Evolutionary conservation across 1,284 basidiomycete species (phyloP).

Genomic region (Puccinia coronata): DNA sequence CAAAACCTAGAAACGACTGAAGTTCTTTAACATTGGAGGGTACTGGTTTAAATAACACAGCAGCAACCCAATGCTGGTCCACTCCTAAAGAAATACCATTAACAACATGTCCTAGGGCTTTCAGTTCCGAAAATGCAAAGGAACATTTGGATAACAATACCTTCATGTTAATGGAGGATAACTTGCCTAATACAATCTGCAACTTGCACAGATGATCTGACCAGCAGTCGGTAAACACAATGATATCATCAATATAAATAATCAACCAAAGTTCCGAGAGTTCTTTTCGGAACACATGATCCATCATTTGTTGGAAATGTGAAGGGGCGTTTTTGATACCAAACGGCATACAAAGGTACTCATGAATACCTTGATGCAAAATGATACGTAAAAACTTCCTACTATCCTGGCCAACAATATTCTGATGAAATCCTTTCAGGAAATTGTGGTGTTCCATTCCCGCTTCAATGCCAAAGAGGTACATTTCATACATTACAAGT

Average conservation of each 20-base stretch:
- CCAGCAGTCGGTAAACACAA: conserved; percentile 4
- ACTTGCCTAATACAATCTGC: too few species aligned
- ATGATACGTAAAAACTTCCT: not conserved
- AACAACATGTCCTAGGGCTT: not conserved
- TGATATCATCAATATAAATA: conserved; percentile 31
- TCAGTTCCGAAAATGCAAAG: too few species aligned
- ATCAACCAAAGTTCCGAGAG: conserved; percentile 20
- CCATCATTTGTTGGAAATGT: conserved; percentile 19
- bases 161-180: too few species aligned
- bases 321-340: conserved; percentile 23
- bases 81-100: not conserved
- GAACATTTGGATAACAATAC: too few species aligned
- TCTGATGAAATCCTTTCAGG: conserved; percentile 31
- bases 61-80: conserved; percentile 4
- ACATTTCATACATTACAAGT: too few species aligned
- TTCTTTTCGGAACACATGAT: not conserved
- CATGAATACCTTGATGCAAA: conserved; percentile 8
- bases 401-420: conserved; percentile 12
- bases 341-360: conserved; percentile 24
- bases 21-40: not conserved
- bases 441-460: too few species aligned
- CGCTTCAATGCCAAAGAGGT: too few species aligned
- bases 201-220: not conserved
- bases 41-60: not conserved
- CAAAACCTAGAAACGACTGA: too few species aligned